These are phyloP conservation scores for Jackrogersella minutella DNA, from an alignment of 495 filamentous ascomycete species.

Conservation along the genomic window DNA sequence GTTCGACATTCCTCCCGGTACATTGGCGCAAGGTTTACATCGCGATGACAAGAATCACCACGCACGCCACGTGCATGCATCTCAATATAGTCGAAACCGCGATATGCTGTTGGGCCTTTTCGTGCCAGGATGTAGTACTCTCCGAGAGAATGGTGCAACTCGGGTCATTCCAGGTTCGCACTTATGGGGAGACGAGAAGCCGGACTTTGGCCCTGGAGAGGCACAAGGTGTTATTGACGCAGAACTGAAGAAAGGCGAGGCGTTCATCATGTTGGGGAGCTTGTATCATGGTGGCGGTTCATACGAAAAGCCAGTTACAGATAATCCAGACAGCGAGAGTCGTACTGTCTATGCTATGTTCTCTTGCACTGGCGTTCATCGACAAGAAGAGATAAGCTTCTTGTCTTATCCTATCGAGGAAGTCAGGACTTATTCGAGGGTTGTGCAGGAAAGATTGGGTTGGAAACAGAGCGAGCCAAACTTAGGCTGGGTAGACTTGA, in stretches of 20 bases:
- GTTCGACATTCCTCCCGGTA: slow-evolving; percentile 37
- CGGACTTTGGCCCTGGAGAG: slow-evolving; percentile 21
- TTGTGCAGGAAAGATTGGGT: slow-evolving; percentile 43
- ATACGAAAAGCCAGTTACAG: slow-evolving; percentile 28
- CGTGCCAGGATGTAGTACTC: slow-evolving; percentile 47
- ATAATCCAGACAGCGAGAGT: slow-evolving; percentile 26
- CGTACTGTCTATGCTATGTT: slow-evolving; percentile 49
- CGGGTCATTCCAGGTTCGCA: slow-evolving; percentile 43
- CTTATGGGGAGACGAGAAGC: slow-evolving; percentile 37
- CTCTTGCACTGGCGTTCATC: slow-evolving; percentile 46
- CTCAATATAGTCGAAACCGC: slow-evolving; percentile 22
- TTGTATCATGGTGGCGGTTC: slow-evolving; percentile 40
- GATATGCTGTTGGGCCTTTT: slow-evolving; percentile 45
- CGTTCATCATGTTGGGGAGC: slow-evolving; percentile 41
- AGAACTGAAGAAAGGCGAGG: slow-evolving; percentile 41
- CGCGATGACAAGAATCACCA: slow-evolving; percentile 48
- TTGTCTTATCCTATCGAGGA: slow-evolving; percentile 43
- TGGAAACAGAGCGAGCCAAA: slow-evolving; percentile 46
- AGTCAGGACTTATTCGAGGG: slow-evolving; percentile 37
- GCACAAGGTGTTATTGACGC: slow-evolving; percentile 22
- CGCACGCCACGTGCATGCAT: slow-evolving; percentile 32
- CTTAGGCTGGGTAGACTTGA: slow-evolving; percentile 49
- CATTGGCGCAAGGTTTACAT: slow-evolving; percentile 41
- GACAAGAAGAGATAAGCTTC: slow-evolving; percentile 47
- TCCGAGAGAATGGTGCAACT: slow-evolving; percentile 48